These are phyloP conservation scores for Botrytis sinoallii DNA, from an alignment of 2,329 filamentous ascomycete genomes.

Conservation along the genomic window DNA sequence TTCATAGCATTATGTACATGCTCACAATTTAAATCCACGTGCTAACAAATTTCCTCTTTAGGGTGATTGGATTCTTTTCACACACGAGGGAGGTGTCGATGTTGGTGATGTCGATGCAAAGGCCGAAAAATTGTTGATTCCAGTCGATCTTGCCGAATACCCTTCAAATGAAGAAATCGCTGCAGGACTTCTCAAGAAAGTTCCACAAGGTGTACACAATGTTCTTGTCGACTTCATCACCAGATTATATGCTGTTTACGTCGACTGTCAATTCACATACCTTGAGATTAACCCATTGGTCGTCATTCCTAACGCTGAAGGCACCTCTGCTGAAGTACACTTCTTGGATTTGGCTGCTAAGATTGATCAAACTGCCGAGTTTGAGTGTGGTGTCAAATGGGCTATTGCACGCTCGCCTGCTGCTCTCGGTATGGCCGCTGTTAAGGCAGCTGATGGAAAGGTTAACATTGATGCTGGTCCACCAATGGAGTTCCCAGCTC, in stretches of 20 bases:
- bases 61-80: constrained; percentile 99
- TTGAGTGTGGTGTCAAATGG: constrained; percentile 99
- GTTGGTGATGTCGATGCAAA: constrained; percentile 98
- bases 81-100: constrained; percentile 98
- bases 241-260: constrained; percentile 96
- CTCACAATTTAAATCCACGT: constrained; percentile 15
- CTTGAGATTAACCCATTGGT: constrained; percentile 99
- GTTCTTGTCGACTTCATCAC: constrained; percentile 99
- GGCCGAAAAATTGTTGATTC: constrained; percentile 97
- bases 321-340: constrained; percentile 89
- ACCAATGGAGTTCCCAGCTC: constrained; percentile 98
- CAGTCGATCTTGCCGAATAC: constrained; percentile 90
- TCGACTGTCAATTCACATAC: constrained; percentile 99
- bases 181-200: constrained; percentile 78
- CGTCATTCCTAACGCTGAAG: constrained; percentile 90
- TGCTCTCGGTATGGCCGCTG: constrained; percentile 76
- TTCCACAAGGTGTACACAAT: constrained; percentile 93
- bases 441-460: constrained; percentile 64
- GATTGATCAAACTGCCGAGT: constrained; percentile 98
- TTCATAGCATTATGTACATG: constrained; percentile 18
- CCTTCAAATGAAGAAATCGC: constrained; percentile 96
- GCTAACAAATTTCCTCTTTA: constrained; percentile 42
- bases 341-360: constrained; percentile 99
- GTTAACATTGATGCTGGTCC: constrained; percentile 94
- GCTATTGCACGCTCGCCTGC: constrained; percentile 88